phyloP scores from a whole-genome alignment of 2,329 filamentous ascomycete species.

The Aspergillus sp. region DNA sequence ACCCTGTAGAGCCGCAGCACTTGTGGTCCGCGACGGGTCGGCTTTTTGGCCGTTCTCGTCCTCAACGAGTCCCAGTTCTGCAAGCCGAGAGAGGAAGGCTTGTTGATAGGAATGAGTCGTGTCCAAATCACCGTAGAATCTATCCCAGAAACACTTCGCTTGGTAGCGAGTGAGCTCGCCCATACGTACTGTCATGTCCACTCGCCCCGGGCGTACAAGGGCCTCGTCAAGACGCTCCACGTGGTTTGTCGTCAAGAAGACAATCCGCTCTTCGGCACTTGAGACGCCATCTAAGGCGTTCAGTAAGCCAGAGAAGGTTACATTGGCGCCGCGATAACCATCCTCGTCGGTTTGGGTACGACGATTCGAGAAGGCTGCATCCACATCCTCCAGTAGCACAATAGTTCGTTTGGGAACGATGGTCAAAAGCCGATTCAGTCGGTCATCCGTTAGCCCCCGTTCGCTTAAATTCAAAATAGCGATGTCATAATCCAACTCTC shows the following conservation, averaged over 20 bases:
- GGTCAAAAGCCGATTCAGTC: conserved; percentile 80
- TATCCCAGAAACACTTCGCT: conserved; percentile 84
- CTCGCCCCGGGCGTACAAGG: conserved; percentile 82
- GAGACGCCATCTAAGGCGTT: conserved; percentile 89
- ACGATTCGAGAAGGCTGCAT: conserved; percentile 84
- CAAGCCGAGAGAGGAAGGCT: conserved; percentile 70
- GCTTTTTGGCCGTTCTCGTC: conserved; percentile 51
- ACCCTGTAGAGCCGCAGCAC: conserved; percentile 89
- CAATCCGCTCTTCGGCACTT: conserved; percentile 88
- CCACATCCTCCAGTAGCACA: conserved; percentile 83
- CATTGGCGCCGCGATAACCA: conserved; percentile 81
- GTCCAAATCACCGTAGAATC: conserved; percentile 88
- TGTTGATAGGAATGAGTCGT: conserved; percentile 59
- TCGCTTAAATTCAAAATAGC: conserved; percentile 91
- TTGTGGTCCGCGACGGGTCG: conserved; percentile 59
- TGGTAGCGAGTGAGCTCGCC: conserved; percentile 86
- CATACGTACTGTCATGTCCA: conserved; percentile 89
- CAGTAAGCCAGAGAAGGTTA: conserved; percentile 89
- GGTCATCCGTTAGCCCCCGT: conserved; percentile 84
- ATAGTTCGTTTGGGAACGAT: conserved; percentile 81
- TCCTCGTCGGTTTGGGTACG: conserved; percentile 70
- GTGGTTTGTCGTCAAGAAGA: conserved; percentile 94
- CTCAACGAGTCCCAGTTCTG: conserved; percentile 69
- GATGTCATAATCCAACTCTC: conserved; percentile 88
- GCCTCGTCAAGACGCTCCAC: conserved; percentile 86